Conservation (phyloP, 768 basidiomycete genomes). For the Ramaria sp. region DNA sequence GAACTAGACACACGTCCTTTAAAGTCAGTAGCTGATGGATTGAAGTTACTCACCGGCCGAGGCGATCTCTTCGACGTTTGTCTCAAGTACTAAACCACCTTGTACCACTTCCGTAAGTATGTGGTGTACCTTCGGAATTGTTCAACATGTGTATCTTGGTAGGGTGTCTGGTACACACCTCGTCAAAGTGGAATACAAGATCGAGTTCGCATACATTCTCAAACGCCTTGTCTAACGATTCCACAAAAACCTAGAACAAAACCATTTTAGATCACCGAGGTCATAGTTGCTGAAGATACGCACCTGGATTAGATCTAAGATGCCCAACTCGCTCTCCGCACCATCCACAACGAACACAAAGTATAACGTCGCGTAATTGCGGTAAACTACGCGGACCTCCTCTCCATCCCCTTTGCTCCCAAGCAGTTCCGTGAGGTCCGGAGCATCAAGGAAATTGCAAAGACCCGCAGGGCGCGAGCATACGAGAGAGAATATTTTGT, state of each 20-base stretch:
- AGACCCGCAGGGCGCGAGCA: slow-evolving; percentile 69
- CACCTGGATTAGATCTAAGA: slow-evolving; percentile 94
- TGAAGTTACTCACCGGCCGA: slow-evolving; percentile 41
- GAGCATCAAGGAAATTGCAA: slow-evolving; percentile 96
- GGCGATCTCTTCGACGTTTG: slow-evolving; percentile 81
- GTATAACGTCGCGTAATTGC: slow-evolving; percentile 92
- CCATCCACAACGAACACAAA: slow-evolving; percentile 97
- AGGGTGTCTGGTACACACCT: slow-evolving; percentile 38
- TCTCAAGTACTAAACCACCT: slow-evolving; percentile 93
- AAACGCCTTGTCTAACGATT: slow-evolving; percentile 89
- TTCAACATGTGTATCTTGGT: not conserved
- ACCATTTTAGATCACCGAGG: not conserved
- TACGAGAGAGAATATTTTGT: slow-evolving; percentile 86
- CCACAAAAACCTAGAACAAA: slow-evolving; percentile 77
- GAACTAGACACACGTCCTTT: slow-evolving; percentile 34
- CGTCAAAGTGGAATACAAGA: slow-evolving; percentile 97
- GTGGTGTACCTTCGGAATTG: slow-evolving; percentile 67
- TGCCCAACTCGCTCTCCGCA: slow-evolving; percentile 93
- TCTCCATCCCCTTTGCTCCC: slow-evolving; percentile 44
- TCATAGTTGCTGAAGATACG: slow-evolving; percentile 13
- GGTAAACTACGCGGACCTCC: slow-evolving; percentile 80
- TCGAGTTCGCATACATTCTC: slow-evolving; percentile 99
- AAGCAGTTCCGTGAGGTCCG: slow-evolving; percentile 69
- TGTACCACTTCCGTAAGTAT: slow-evolving; percentile 95
- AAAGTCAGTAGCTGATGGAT: not conserved